Evolutionary conservation across 176 grass and related monocot genomes (phyloP).

Genomic region (Musa beccarii): DNA sequence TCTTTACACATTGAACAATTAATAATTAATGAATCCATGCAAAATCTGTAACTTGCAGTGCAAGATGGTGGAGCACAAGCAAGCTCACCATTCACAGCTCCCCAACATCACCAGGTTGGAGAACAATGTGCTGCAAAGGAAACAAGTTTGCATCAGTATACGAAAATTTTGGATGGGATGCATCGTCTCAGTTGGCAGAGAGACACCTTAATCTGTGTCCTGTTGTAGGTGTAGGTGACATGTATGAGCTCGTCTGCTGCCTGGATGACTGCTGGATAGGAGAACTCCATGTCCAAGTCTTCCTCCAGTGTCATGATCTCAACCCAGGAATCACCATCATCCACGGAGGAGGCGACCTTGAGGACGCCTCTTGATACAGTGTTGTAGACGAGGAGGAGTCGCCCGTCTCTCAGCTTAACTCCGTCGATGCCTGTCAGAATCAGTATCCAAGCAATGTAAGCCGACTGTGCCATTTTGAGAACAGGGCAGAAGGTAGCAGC

Average conservation of each 20-base stretch:
- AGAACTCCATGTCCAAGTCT: slow-evolving; percentile 39
- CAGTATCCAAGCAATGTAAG: too few species aligned
- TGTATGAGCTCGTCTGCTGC: slow-evolving; percentile 36
- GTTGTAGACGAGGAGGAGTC: slow-evolving; percentile 41
- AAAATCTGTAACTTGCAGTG: not conserved
- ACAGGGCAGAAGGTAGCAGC: not conserved
- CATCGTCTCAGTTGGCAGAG: not conserved
- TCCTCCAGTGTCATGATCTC: slow-evolving; percentile 46
- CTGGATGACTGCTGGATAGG: slow-evolving; percentile 49
- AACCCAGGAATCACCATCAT: slow-evolving; percentile 45
- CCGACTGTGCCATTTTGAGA: not conserved
- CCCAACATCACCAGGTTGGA: slow-evolving; percentile 2
- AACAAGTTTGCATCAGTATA: not conserved
- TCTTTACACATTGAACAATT: not conserved
- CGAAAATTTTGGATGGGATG: not conserved
- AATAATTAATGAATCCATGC: not conserved
- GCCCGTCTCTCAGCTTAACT: slow-evolving; percentile 50
- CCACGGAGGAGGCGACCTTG: slow-evolving; percentile 36
- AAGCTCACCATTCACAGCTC: not conserved
- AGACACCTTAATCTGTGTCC: slow-evolving; percentile 58
- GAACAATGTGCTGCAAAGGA: slow-evolving; percentile 31
- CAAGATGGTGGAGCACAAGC: not conserved
- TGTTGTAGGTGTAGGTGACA: slow-evolving; percentile 47
- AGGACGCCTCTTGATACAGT: slow-evolving; percentile 39
- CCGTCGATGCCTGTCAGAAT: slow-evolving; percentile 35